phyloP scores from a whole-genome alignment of 306 rosid species.

The Rubus parviflorus region DNA sequence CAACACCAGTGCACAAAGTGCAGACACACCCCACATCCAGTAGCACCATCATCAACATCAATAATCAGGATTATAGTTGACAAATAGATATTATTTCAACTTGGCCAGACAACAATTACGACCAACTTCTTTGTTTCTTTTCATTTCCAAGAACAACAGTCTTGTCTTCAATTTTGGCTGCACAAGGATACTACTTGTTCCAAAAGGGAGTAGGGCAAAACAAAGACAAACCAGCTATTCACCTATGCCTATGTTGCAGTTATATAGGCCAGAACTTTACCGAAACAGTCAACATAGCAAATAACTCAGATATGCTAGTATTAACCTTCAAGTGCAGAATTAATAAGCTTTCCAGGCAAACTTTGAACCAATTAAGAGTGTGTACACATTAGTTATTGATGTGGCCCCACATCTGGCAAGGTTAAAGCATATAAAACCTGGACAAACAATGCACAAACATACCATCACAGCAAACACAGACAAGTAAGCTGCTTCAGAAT shows the following conservation, averaged over 20 bases:
- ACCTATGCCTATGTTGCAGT: not conserved
- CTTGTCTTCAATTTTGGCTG: not conserved
- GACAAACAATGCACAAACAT: not conserved
- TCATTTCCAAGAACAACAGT: not conserved
- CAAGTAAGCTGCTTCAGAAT: not conserved
- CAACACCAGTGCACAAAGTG: not conserved
- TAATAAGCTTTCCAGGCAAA: not conserved
- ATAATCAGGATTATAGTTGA: not conserved
- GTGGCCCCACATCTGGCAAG: not conserved
- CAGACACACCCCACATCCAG: not conserved
- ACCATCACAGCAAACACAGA: constrained; percentile 13
- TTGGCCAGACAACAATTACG: not conserved
- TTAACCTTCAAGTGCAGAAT: not conserved
- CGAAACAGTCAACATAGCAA: not conserved
- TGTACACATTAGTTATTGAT: constrained; percentile 15
- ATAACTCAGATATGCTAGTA: not conserved
- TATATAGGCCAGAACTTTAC: not conserved
- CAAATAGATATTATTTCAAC: not conserved
- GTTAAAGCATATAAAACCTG: not conserved
- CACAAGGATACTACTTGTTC: not conserved
- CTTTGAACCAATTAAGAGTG: not conserved
- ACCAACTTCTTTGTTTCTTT: not conserved
- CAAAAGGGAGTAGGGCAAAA: not conserved
- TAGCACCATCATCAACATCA: not conserved
- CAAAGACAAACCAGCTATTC: not conserved